Evolutionary conservation across 805 yeast species (phyloP), one percentile per base, ranked within the genome.

Genomic region (Kazachstania africana): DNA sequence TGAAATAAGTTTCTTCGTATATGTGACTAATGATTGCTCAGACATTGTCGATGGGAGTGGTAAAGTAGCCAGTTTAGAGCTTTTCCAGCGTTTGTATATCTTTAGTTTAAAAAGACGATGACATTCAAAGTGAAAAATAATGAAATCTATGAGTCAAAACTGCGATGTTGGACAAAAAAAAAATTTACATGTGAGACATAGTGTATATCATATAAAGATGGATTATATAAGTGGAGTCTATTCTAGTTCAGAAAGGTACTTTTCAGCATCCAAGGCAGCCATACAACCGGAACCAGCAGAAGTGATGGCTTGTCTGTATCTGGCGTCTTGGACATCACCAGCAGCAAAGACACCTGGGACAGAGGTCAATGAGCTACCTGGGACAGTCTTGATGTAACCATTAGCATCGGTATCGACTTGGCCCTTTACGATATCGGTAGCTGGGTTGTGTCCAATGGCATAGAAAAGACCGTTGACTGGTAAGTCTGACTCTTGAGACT

Each of bases 241-340:
- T 36, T 64, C 68, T 33, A 52, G 47, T 44, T 81, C 93, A 28
- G 88, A 63, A 39, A 87, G 57, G 59, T 69, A 80, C 58, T 74
- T 78, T 65, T 87, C 96, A 53, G 88, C 83, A 51, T 91, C 97
- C 39, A 91, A 71, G 38, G 94, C 98, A 50, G 98, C 98, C 96
- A 87, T 88, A 70, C 98, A 91, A 42, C 98, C 98, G 41, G 95
- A 72, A 54, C 98, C 98, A n/a, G 98, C 98, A 58, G 96, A 85
- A 26, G 98, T 91, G 55, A 91, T 84, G 36, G 98, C 98, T 68
- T 91, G 98, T 75, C 98, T 83, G 64, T 88, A 91, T 57, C 72
- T 74, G 60, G 83, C 78, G 63, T 91, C 98, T 64, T 91, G 98
- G 36, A 91, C 98, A 55, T 91, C 98, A 63, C 98, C 98, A 37